phyloP scores from a whole-genome alignment of 495 filamentous ascomycete genomes.

The Apiosordaria backusii region DNA sequence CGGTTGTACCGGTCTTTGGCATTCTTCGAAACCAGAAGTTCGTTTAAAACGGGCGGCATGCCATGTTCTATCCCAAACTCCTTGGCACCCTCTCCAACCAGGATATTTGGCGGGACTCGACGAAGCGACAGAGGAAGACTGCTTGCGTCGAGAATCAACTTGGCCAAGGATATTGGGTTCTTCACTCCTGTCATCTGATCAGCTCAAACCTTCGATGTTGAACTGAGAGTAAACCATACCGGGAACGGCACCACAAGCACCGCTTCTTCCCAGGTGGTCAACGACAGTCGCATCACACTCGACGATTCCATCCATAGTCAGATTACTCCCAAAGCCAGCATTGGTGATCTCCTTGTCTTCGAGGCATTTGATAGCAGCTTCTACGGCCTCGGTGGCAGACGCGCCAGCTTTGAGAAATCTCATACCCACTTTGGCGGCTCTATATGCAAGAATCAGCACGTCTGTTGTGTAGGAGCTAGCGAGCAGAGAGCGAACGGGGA shows the following conservation, averaged over 20 bases:
- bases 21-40: slow-evolving; percentile 68
- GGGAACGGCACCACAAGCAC: slow-evolving; percentile 83
- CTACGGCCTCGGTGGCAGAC: slow-evolving; percentile 83
- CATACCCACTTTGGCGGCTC: slow-evolving; percentile 79
- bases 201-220: neutral
- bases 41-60: slow-evolving; percentile 63
- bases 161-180: slow-evolving; percentile 87
- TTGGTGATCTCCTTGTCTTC: slow-evolving; percentile 96
- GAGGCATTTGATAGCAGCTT: slow-evolving; percentile 78
- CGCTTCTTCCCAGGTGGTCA: slow-evolving; percentile 85
- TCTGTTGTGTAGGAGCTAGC: neutral
- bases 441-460: slow-evolving; percentile 32
- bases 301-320: slow-evolving; percentile 83
- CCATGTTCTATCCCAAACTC: slow-evolving; percentile 79
- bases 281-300: slow-evolving; percentile 93
- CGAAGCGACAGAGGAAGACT: slow-evolving; percentile 68
- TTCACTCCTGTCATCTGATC: slow-evolving; percentile 63
- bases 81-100: slow-evolving; percentile 78
- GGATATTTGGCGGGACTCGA: slow-evolving; percentile 87
- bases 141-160: slow-evolving; percentile 72
- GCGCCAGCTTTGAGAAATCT: slow-evolving; percentile 70
- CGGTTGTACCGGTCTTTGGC: slow-evolving; percentile 68
- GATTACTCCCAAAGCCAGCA: slow-evolving; percentile 90
- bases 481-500: neutral
- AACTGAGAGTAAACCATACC: slow-evolving; percentile 53